phyloP scores from a whole-genome alignment of 345 rosid species.

The Eucalyptus polyanthemos region DNA sequence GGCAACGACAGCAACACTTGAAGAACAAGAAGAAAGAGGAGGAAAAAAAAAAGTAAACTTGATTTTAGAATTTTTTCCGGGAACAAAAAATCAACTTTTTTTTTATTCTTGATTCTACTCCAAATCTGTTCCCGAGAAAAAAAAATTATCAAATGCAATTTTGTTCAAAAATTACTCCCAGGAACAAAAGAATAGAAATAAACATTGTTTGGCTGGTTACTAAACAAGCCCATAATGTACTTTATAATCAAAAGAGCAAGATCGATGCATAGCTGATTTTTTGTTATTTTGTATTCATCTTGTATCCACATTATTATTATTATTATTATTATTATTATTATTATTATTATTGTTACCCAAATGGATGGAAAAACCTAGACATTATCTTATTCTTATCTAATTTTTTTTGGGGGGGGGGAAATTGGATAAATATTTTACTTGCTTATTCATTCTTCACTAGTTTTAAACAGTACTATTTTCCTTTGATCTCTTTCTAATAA shows the following conservation, averaged over 20 bases:
- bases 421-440: neutral
- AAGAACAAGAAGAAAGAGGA: too few relatives aligned
- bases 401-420: neutral
- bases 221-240: neutral
- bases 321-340: too few relatives aligned
- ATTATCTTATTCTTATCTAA: neutral
- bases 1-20: accelerated
- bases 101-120: too few relatives aligned
- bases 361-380: neutral
- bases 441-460: neutral
- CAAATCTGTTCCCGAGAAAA: too few relatives aligned
- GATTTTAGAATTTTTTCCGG: accelerated
- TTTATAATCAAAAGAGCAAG: neutral
- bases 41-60: too few relatives aligned
- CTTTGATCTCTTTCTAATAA: neutral
- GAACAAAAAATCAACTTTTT: too few relatives aligned
- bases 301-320: neutral
- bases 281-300: neutral
- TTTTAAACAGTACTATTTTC: neutral
- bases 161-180: too few relatives aligned
- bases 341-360: too few relatives aligned
- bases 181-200: too few relatives aligned
- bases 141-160: too few relatives aligned
- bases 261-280: neutral
- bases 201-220: too few relatives aligned